A percentile compares a stretch with the other conserved stretches of the same genome.
Conservation (phyloP, 2,329 filamentous ascomycete species). For the Aspergillus sp. region DNA sequence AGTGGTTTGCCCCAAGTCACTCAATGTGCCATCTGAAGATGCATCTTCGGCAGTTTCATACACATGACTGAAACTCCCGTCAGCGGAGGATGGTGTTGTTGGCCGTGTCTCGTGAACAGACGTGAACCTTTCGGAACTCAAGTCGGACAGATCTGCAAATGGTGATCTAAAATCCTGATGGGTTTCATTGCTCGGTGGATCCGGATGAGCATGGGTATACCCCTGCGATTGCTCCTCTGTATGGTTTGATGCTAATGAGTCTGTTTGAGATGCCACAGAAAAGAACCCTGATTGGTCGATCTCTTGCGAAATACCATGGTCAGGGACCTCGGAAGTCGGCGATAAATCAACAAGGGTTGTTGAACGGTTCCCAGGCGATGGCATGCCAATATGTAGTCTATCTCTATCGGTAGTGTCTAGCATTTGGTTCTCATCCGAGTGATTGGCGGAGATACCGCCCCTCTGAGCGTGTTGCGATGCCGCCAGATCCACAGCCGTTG, state of each 20-base stretch:
- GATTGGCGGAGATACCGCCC: slow-evolving; percentile 7
- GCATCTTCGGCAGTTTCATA: slow-evolving; percentile 23
- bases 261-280: slow-evolving; percentile 13
- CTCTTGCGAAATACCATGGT: slow-evolving; percentile 16
- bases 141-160: slow-evolving; percentile 15
- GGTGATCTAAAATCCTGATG: slow-evolving; percentile 13
- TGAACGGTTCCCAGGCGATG: slow-evolving; percentile 36
- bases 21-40: slow-evolving; percentile 35
- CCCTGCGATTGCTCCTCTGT: slow-evolving; percentile 28
- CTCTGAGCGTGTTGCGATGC: slow-evolving; percentile 22
- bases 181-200: slow-evolving; percentile 13
- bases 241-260: slow-evolving; percentile 15
- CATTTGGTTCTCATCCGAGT: slow-evolving; percentile 8
- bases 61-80: slow-evolving; percentile 33
- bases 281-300: slow-evolving; percentile 17
- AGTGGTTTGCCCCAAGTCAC: slow-evolving; percentile 29
- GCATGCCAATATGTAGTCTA: slow-evolving; percentile 22
- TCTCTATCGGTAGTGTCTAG: slow-evolving; percentile 13
- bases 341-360: slow-evolving; percentile 42
- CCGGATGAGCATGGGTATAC: slow-evolving; percentile 28
- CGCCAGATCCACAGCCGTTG: slow-evolving; percentile 33
- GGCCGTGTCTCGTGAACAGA: slow-evolving; percentile 21
- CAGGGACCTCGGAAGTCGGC: slow-evolving; percentile 39
- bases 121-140: neutral
- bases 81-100: slow-evolving; percentile 31